A percentile compares a stretch with the other conserved stretches of the same genome.
phyloP scores from a whole-genome alignment of 805 yeast species.

The Ogataea saltuana region DNA sequence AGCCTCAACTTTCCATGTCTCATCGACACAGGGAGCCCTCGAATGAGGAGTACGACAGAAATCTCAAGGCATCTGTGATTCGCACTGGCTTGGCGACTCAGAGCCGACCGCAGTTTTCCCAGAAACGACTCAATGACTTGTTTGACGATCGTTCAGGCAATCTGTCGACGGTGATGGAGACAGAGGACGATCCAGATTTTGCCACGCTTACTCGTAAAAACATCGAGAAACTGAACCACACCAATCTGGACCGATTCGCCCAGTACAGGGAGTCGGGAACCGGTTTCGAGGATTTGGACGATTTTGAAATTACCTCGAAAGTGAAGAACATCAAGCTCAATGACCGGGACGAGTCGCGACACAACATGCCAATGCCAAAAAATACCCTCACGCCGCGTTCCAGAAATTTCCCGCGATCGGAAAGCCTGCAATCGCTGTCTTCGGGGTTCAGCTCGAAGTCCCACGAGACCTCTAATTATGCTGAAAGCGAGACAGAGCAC shows the following conservation, averaged over 20 bases:
- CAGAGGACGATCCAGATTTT: slow-evolving; percentile 15
- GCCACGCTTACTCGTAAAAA: slow-evolving; percentile 29
- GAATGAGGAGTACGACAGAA: slow-evolving; percentile 3
- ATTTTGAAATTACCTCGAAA: slow-evolving; percentile 18
- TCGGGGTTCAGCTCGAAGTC: slow-evolving; percentile 27
- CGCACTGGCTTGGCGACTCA: slow-evolving; percentile 15
- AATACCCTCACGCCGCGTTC: slow-evolving; percentile 17
- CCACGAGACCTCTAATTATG: slow-evolving; percentile 18
- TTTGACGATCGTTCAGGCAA: slow-evolving; percentile 16
- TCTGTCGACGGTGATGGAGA: slow-evolving; percentile 30
- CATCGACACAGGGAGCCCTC: slow-evolving; percentile 2
- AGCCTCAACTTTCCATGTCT: neutral
- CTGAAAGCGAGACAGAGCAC: slow-evolving; percentile 35
- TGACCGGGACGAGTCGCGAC: neutral
- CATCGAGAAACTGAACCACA: slow-evolving; percentile 21
- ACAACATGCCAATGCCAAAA: slow-evolving; percentile 17
- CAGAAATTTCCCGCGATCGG: slow-evolving; percentile 17
- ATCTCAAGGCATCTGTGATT: slow-evolving; percentile 24
- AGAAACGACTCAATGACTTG: slow-evolving; percentile 18
- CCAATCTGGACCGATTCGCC: slow-evolving; percentile 11
- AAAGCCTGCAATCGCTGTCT: slow-evolving; percentile 28
- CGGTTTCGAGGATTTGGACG: slow-evolving; percentile 23
- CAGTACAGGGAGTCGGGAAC: slow-evolving; percentile 25
- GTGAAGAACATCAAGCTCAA: slow-evolving; percentile 6
- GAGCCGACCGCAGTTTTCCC: slow-evolving; percentile 16